Conservation (phyloP, 108 stramenopile genomes). For the Pseudonitzschia delicatissima region DNA sequence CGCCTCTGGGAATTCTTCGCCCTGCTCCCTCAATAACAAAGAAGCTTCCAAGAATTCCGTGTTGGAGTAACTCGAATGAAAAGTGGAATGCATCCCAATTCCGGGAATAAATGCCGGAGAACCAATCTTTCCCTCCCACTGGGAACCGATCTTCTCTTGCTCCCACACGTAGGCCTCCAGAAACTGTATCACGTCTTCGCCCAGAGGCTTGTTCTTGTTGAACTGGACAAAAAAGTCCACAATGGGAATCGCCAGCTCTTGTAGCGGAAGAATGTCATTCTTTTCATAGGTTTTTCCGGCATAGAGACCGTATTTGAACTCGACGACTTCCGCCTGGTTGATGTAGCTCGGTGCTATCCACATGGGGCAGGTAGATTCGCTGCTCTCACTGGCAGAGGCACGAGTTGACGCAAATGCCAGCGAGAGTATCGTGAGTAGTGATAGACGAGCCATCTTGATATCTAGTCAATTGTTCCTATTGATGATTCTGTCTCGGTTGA, state of each 20-base stretch:
- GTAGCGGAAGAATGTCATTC: conserved; percentile 34
- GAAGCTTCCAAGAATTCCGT: conserved; percentile 35
- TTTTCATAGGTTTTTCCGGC: conserved; percentile 30
- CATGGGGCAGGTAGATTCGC: conserved; percentile 23
- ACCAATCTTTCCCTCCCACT: conserved; percentile 37
- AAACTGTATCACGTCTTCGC: conserved; percentile 24
- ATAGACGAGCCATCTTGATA: not conserved
- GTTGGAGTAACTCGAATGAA: conserved; percentile 41
- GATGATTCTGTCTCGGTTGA: not conserved
- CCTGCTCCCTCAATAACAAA: conserved; percentile 23
- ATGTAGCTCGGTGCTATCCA: conserved; percentile 45
- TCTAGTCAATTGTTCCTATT: not conserved
- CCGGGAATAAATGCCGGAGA: conserved; percentile 36
- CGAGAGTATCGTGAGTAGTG: not conserved
- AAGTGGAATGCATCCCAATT: conserved; percentile 34
- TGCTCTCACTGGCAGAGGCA: not conserved
- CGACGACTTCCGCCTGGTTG: not conserved
- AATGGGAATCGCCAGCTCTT: conserved; percentile 51
- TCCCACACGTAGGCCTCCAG: conserved; percentile 41
- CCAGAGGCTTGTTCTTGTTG: not conserved
- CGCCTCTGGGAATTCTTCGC: conserved; percentile 15
- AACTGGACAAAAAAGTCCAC: conserved; percentile 29
- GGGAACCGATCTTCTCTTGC: conserved; percentile 20
- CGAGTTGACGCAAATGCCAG: not conserved
- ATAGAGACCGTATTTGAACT: conserved; percentile 42